phyloP scores from a whole-genome alignment of 202 grass and related monocot species.

The Musa balbisiana region DNA sequence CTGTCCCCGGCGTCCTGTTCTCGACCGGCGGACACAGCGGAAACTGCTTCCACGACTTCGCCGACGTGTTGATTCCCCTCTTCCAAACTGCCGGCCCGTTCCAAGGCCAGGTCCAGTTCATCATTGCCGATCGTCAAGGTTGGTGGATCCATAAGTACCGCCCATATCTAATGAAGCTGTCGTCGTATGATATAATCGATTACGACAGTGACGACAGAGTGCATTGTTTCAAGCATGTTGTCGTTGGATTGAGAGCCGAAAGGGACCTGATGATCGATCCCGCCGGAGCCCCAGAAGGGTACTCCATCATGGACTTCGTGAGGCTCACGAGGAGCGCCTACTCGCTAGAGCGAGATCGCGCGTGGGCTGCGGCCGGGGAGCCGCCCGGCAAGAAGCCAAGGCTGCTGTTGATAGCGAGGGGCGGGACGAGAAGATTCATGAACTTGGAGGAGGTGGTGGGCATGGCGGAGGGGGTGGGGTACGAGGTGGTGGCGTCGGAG shows the following conservation, averaged over 20 bases:
- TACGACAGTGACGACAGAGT: conserved; percentile 44
- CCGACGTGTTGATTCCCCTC: conserved; percentile 74
- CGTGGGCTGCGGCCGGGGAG: too few species aligned
- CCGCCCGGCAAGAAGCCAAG: conserved; percentile 11
- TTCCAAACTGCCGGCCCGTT: conserved; percentile 59
- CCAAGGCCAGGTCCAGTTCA: conserved; percentile 50
- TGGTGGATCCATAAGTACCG: conserved; percentile 68
- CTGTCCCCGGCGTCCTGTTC: conserved; percentile 62
- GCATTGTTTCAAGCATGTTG: conserved; percentile 49
- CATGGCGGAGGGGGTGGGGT: conserved; percentile 35
- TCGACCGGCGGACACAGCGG: conserved; percentile 67
- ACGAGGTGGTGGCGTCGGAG: conserved; percentile 65
- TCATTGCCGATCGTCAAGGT: conserved; percentile 43
- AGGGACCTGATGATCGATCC: conserved; percentile 75
- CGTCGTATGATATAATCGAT: conserved; percentile 53
- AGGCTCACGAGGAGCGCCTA: conserved; percentile 53
- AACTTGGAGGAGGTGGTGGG: conserved; percentile 48
- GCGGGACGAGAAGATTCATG: conserved; percentile 49
- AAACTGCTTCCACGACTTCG: conserved; percentile 90
- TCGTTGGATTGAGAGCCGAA: conserved; percentile 53
- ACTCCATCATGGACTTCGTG: conserved; percentile 66
- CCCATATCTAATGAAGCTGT: conserved; percentile 46
- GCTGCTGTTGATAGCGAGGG: conserved; percentile 45
- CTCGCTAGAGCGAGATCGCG: conserved; percentile 23
- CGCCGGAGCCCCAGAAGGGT: conserved; percentile 33